phyloP scores from a whole-genome alignment of 176 grass and related monocot genomes.

The Ampelocalamus luodianensis region DNA sequence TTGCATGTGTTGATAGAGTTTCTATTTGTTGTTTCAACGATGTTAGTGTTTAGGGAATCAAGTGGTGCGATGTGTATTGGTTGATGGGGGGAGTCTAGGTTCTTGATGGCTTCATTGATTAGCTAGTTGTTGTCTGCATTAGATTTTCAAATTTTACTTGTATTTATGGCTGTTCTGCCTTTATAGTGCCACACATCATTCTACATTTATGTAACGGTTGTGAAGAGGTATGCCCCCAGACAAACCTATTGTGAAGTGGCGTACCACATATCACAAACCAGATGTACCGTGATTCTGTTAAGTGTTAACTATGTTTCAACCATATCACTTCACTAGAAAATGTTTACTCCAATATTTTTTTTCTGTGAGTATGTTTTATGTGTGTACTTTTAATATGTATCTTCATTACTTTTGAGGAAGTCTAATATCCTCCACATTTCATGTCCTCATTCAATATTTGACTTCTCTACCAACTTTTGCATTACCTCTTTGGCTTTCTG shows the following conservation, averaged over 20 bases:
- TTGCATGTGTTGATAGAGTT: background rate
- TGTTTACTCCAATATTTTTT: too few species aligned
- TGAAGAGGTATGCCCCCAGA: background rate
- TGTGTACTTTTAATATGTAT: slow-evolving; percentile 9
- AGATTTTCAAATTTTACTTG: slow-evolving; percentile 18
- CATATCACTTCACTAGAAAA: slow-evolving; percentile 14
- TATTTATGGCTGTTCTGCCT: background rate
- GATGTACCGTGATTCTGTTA: background rate
- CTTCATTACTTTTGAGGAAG: background rate
- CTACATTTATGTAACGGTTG: slow-evolving; percentile 22
- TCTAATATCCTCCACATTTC: slow-evolving; percentile 15
- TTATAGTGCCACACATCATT: background rate
- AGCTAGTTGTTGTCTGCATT: slow-evolving; percentile 7
- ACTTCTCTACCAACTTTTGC: slow-evolving; percentile 20
- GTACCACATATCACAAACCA: background rate
- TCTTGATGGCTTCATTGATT: background rate
- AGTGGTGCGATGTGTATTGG: background rate
- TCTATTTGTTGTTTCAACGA: background rate
- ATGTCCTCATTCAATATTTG: slow-evolving; percentile 19
- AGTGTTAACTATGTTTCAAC: background rate
- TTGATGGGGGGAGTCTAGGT: background rate
- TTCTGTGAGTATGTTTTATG: background rate
- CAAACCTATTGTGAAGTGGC: background rate
- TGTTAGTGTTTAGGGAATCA: background rate
- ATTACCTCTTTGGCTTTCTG: slow-evolving; percentile 4